Conservation (phyloP, 805 yeast genomes). For the Kluyveromyces starmeri region DNA sequence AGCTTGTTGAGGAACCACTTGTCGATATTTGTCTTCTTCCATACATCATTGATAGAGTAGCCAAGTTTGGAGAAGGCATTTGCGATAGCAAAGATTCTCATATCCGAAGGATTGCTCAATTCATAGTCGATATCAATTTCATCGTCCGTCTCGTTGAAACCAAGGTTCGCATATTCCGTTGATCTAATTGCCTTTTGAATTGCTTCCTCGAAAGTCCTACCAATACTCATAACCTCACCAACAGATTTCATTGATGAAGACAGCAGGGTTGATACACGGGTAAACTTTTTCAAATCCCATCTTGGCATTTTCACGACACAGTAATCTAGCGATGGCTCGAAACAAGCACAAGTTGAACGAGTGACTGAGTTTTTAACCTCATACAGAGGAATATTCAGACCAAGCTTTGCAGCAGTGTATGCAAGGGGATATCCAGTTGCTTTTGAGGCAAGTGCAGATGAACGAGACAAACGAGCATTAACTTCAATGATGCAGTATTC, state of each 20-base stretch:
- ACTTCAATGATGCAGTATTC: constrained; percentile 98
- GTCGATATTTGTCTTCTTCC: constrained; percentile 86
- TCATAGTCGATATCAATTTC: constrained; percentile 88
- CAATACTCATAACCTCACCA: constrained; percentile 98
- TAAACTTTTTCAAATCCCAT: constrained; percentile 96
- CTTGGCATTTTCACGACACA: constrained; percentile 97
- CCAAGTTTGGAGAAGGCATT: constrained; percentile 77
- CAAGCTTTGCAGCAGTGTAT: constrained; percentile 94
- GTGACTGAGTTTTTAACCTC: constrained; percentile 92
- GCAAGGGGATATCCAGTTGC: constrained; percentile 99
- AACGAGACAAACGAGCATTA: constrained; percentile 93
- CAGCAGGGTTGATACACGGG: constrained; percentile 78
- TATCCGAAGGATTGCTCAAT: constrained; percentile 95
- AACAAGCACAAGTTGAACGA: constrained; percentile 87
- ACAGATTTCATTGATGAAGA: constrained; percentile 97
- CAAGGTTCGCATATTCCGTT: constrained; percentile 91
- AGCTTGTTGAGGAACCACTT: constrained; percentile 93
- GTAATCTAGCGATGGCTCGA: constrained; percentile 95
- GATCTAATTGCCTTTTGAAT: constrained; percentile 91
- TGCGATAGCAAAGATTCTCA: constrained; percentile 92
- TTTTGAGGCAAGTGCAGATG: constrained; percentile 98
- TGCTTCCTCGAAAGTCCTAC: constrained; percentile 96
- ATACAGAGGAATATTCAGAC: constrained; percentile 83
- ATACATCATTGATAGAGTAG: constrained; percentile 84
- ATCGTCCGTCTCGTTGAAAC: constrained; percentile 83